Conservation (phyloP, 2,329 filamentous ascomycete species). For the Alternaria sp. region DNA sequence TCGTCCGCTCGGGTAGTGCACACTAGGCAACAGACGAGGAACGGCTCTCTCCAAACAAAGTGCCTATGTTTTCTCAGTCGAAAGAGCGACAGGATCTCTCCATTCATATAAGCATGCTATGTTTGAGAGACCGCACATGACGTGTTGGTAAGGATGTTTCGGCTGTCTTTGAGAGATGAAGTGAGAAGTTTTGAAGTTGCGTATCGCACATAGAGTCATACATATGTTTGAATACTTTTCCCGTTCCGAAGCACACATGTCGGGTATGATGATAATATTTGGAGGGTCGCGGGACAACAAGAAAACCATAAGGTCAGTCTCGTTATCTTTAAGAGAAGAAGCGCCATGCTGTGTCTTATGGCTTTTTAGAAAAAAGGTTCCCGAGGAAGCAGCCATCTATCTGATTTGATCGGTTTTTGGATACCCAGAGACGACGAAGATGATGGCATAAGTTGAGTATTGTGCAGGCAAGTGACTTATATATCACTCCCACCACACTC, state of each 20-base stretch:
- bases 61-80: neutral
- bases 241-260: neutral
- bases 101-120: neutral
- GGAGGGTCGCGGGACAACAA: neutral
- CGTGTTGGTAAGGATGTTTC: neutral
- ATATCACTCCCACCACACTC: neutral
- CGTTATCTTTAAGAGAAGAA: neutral
- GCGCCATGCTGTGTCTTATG: neutral
- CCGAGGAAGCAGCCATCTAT: neutral
- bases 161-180: neutral
- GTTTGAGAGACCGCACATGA: neutral
- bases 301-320: neutral
- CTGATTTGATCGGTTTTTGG: neutral
- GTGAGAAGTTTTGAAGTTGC: neutral
- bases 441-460: neutral
- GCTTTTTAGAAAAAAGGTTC: neutral
- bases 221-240: too few species aligned
- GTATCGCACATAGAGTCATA: neutral
- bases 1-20: neutral
- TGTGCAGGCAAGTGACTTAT: neutral
- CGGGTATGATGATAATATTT: fast-evolving
- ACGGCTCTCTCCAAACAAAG: neutral
- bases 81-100: neutral
- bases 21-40: neutral
- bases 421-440: neutral